Conservation (phyloP, 108 stramenopile genomes). For the Schizochytrium sp. region DNA sequence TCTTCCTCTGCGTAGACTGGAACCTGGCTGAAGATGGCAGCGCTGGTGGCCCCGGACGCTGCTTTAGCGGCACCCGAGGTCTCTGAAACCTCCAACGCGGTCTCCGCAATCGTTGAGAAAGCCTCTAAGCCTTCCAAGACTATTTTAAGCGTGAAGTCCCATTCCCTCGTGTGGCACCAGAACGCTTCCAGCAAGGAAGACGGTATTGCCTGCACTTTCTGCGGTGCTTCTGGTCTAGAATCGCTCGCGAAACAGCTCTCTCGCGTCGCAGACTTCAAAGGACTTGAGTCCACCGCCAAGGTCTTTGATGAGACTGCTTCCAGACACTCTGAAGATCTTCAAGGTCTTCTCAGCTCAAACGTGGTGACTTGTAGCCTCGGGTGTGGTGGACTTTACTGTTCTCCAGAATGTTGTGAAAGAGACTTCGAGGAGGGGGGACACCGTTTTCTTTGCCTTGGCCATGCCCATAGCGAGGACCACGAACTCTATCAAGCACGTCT, state of each 20-base stretch:
- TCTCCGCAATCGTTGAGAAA: neutral
- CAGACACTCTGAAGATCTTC: neutral
- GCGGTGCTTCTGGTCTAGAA: neutral
- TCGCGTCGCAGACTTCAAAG: neutral
- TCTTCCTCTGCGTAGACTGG: no score
- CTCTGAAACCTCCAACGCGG: neutral
- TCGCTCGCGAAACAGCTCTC: neutral
- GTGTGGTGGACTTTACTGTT: neutral
- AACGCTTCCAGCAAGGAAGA: neutral
- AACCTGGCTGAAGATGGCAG: no score
- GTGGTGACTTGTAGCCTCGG: neutral
- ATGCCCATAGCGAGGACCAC: neutral
- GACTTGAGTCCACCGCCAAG: neutral
- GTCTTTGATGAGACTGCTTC: neutral
- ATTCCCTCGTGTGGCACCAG: neutral
- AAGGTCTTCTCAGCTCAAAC: neutral
- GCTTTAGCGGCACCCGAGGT: neutral
- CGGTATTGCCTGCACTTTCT: neutral
- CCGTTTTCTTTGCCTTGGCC: neutral
- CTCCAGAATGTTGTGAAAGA: neutral
- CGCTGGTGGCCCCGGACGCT: neutral
- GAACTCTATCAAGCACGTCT: neutral
- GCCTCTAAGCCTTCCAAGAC: neutral
- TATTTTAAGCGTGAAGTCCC: neutral
- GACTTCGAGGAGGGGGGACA: constrained; percentile 24